Conservation (phyloP, 23 red algal species). For the Gracilaria vermiculophylla region DNA sequence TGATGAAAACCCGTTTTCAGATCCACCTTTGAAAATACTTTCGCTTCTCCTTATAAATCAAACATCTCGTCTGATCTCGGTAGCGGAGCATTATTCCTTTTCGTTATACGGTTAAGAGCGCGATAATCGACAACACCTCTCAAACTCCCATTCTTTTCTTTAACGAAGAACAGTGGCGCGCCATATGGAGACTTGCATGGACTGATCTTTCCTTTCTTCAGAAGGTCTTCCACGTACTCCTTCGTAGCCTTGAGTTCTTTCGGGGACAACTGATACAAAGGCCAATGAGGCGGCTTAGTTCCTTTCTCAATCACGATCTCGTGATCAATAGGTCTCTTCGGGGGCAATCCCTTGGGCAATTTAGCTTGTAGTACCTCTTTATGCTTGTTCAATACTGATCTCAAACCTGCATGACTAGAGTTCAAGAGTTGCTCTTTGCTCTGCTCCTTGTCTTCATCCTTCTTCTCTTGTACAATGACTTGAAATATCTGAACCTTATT, state of each 20-base stretch:
- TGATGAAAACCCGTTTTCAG: neutral
- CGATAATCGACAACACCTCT: slow-evolving; percentile 17
- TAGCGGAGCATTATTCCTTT: neutral
- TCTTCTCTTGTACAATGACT: no score
- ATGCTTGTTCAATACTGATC: no score
- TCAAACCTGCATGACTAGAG: no score
- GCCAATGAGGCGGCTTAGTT: neutral
- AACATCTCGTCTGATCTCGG: slow-evolving; percentile 13
- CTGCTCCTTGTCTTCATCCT: no score
- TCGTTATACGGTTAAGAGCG: slow-evolving; percentile 20
- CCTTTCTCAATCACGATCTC: neutral
- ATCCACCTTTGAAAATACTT: slow-evolving; percentile 1
- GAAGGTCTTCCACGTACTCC: neutral
- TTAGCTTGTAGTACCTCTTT: slow-evolving; percentile 2
- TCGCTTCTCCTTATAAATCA: neutral
- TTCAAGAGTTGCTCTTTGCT: no score
- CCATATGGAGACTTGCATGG: neutral
- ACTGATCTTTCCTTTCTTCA: slow-evolving; percentile 19
- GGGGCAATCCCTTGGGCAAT: neutral
- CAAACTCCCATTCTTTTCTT: neutral
- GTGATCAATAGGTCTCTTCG: neutral
- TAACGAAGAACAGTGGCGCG: slow-evolving; percentile 3
- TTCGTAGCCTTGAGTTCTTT: neutral
- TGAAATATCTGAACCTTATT: no score
- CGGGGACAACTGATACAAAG: slow-evolving; percentile 22